Conservation (phyloP, 2,329 filamentous ascomycete species). For the Endocalyx cinctus region DNA sequence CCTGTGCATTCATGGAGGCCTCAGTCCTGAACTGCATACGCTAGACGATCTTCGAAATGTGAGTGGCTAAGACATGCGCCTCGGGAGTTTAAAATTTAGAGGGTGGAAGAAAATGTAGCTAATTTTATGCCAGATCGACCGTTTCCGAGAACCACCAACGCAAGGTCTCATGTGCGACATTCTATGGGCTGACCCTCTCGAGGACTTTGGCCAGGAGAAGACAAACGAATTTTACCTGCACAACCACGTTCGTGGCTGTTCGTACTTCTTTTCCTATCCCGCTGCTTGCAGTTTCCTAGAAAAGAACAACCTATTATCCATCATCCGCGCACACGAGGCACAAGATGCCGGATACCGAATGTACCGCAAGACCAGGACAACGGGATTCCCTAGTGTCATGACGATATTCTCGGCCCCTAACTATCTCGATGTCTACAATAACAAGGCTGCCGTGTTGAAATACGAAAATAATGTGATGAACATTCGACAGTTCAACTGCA, state of each 20-base stretch:
- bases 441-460: conserved; percentile 97
- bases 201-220: conserved; percentile 98
- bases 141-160: conserved; percentile 94
- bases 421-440: conserved; percentile 99
- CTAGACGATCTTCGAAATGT: conserved; percentile 89
- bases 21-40: conserved; percentile 94
- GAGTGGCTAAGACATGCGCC: no score
- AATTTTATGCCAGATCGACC: conserved; percentile 68
- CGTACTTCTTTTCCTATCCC: conserved; percentile 98
- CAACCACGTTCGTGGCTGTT: conserved; percentile 97
- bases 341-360: conserved; percentile 98
- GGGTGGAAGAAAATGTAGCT: no score
- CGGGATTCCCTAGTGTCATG: conserved; percentile 98
- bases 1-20: conserved; percentile 92
- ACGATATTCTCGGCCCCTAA: conserved; percentile 99
- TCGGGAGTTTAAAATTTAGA: no score
- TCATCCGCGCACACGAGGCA: conserved; percentile 96
- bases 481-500: conserved; percentile 99
- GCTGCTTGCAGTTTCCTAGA: conserved; percentile 96
- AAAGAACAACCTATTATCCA: conserved; percentile 96
- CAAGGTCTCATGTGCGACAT: conserved; percentile 99
- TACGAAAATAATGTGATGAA: conserved; percentile 99
- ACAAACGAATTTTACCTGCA: conserved; percentile 96
- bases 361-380: conserved; percentile 98
- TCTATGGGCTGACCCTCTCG: conserved; percentile 94